Conservation (phyloP, 2,329 filamentous ascomycete genomes). For the Diplocarpon mali region DNA sequence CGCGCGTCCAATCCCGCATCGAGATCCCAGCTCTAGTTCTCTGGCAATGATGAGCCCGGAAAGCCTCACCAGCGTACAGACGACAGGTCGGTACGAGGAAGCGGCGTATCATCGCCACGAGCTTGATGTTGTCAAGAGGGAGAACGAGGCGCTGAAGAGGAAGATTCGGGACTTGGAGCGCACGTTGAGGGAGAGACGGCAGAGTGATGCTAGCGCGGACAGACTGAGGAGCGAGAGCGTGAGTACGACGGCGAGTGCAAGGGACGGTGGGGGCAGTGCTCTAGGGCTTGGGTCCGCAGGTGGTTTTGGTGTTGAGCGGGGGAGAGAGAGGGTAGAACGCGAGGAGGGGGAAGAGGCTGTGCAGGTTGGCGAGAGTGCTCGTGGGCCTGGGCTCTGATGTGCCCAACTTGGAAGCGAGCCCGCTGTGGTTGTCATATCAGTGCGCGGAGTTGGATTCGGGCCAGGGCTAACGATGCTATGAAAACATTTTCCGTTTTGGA, state of each 20-base stretch:
- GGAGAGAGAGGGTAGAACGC: conserved; percentile 27
- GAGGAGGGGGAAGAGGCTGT: conserved; percentile 40
- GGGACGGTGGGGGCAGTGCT: conserved; percentile 27
- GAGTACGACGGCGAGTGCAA: conserved; percentile 41
- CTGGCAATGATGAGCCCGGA: conserved; percentile 7
- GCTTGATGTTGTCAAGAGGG: conserved; percentile 48
- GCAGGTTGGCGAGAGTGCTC: conserved; percentile 50
- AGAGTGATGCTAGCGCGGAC: conserved; percentile 30
- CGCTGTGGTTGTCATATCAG: too few species aligned
- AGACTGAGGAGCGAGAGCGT: conserved; percentile 36
- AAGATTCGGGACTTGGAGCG: conserved; percentile 52
- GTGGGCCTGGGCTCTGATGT: conserved; percentile 31
- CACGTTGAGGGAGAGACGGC: conserved; percentile 30
- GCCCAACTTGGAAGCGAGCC: background rate
- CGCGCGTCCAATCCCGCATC: conserved; percentile 19
- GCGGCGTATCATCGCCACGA: conserved; percentile 48
- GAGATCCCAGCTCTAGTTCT: conserved; percentile 13
- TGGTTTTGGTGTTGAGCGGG: background rate
- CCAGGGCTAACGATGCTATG: too few species aligned
- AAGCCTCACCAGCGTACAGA: conserved; percentile 36
- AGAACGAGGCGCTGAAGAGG: conserved; percentile 52
- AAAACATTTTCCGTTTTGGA: too few species aligned
- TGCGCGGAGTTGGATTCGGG: too few species aligned
- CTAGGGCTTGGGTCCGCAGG: background rate
- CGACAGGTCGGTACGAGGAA: conserved; percentile 51